Base-by-base conservation (phyloP, 495 filamentous ascomycete species). In the Xylaria palmicola region DNA sequence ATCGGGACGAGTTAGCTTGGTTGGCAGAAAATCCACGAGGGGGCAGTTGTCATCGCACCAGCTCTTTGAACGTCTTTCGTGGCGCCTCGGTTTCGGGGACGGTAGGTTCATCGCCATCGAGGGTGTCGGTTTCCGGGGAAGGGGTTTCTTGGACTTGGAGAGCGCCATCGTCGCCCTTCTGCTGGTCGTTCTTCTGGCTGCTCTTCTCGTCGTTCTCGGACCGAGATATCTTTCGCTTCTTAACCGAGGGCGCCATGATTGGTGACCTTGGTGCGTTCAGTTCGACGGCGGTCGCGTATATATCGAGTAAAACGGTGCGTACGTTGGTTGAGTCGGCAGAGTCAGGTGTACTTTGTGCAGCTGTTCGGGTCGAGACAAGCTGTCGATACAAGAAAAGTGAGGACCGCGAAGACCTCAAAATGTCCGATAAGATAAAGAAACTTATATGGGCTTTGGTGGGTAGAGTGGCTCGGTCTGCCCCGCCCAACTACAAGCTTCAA, bases 41-140 rank as follows among this genome's bases (percentile, higher is more conserved):
- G 22, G 29, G 32, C 49, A 52, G 10, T 7, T n/a, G 34, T 30
- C 45, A 29, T 24, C 74, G 20, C 66, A 83, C 81, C 36, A 98
- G 73, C 36, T 97, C 92, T 64, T 85, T 83, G 73, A 98, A 98
- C 0, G 86, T 84, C 73, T 91, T 88, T 8, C 76, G 69, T 3
- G 70, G 57, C 3, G 66, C 69, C 24, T 62, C 60, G 34, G 32
- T 9, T 39, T 50, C 60, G 24, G 43, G 68, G 32, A 36, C 62
- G 39, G 51, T 43, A 29, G 67, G 57, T 15, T 32, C 63, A 1
- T 68, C 71, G 12, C 29, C 45, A 12, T 54, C 62, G 19, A 58
- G 29, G 15, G 62, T 57, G 24, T 27, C 47, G 1, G 65, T 53
- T 24, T 64, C 62, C n/a, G 49, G 4, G n/a, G 62, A 34, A 1